Conservation (phyloP, 257 asterid genomes). For the Lavandula angustifolia region DNA sequence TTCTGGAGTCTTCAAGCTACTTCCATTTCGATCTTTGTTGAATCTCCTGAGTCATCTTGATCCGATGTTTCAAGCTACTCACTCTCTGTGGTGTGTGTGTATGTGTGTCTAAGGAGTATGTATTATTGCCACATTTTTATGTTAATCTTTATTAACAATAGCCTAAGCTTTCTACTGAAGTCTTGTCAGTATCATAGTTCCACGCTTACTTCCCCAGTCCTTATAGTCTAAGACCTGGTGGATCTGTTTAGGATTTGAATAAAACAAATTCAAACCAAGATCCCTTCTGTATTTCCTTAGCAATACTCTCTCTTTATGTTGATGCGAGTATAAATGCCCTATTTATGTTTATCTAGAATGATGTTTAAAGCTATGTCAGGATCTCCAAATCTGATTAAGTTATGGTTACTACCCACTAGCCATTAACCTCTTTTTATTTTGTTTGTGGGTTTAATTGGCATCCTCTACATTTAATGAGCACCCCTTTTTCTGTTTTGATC, state of each 20-base stretch:
- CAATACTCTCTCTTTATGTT: too few species aligned
- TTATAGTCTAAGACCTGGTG: slow-evolving; percentile 1
- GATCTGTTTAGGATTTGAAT: slow-evolving; percentile 10
- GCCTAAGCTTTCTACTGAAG: slow-evolving; percentile 7
- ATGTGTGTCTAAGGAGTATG: too few species aligned
- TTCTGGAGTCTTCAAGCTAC: too few species aligned
- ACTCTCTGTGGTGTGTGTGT: too few species aligned
- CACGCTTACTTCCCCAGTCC: slow-evolving; percentile 20
- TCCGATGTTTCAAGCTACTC: too few species aligned
- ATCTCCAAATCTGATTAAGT: background rate
- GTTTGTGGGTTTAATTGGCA: slow-evolving; percentile 13
- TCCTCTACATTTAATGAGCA: slow-evolving; percentile 10
- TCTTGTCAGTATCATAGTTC: slow-evolving; percentile 16
- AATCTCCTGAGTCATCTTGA: too few species aligned
- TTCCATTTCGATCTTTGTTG: too few species aligned
- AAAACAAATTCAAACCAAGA: slow-evolving; percentile 12
- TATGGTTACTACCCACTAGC: background rate
- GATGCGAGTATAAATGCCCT: background rate
- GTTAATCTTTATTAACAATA: too few species aligned
- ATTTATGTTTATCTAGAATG: background rate
- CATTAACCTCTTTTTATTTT: background rate
- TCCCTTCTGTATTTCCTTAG: slow-evolving; percentile 3
- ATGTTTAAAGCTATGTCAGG: slow-evolving; percentile 3
- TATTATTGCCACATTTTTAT: too few species aligned
- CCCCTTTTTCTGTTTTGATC: slow-evolving; percentile 9